Evolutionary conservation across 805 yeast genomes (phyloP).

Genomic region (Hanseniaspora meyeri): DNA sequence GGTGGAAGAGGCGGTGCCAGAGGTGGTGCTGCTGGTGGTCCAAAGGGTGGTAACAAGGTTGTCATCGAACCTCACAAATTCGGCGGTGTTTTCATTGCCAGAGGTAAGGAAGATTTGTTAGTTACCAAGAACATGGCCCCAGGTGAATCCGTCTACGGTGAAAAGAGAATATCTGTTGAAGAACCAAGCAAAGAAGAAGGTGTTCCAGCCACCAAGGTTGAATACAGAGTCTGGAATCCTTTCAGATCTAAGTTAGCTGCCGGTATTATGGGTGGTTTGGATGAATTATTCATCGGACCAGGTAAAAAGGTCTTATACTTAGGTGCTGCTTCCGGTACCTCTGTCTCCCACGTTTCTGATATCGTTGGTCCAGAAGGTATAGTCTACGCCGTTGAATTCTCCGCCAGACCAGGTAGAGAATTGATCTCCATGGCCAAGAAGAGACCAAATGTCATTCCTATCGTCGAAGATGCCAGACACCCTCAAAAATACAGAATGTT

Average conservation of each 20-base stretch:
- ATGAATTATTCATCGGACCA: conserved; percentile 92
- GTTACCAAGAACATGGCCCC: conserved; percentile 96
- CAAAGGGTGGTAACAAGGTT: conserved; percentile 86
- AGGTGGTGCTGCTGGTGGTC: conserved; percentile 71
- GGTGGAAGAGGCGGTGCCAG: conserved; percentile 50
- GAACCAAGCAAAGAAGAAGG: conserved; percentile 83
- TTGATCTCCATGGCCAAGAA: conserved; percentile 98
- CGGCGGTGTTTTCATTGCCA: conserved; percentile 96
- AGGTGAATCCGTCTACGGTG: conserved; percentile 97
- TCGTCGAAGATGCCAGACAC: conserved; percentile 99
- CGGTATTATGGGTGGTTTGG: conserved; percentile 99
- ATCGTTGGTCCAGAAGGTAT: conserved; percentile 98
- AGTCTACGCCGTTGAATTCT: conserved; percentile 97
- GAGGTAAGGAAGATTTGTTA: conserved; percentile 97
- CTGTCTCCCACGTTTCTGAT: conserved; percentile 96
- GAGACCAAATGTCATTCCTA: conserved; percentile 98
- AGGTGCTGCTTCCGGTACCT: conserved; percentile 99
- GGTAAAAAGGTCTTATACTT: conserved; percentile 94
- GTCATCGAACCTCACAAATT: conserved; percentile 98
- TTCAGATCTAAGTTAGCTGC: conserved; percentile 99
- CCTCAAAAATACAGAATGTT: conserved; percentile 99
- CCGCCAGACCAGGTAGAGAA: conserved; percentile 99
- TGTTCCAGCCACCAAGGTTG: conserved; percentile 83
- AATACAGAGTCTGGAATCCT: conserved; percentile 99
- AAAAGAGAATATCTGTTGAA: conserved; percentile 87